Evolutionary conservation across 331 rosid genomes (phyloP), one percentile per base, ranked within the genome.

Genomic region (Spiraea crenata): DNA sequence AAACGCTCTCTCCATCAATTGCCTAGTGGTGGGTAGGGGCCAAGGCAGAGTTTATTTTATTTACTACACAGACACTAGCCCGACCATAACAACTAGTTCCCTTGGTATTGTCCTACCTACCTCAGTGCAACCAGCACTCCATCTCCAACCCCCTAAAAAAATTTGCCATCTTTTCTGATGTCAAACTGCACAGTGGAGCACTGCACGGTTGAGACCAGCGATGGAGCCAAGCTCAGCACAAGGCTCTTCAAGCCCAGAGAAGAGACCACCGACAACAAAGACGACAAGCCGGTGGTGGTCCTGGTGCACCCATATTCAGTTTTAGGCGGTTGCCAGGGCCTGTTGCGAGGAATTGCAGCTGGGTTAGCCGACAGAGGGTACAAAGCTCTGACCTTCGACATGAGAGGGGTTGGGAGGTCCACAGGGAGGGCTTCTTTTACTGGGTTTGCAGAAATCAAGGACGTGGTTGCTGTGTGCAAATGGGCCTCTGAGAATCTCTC

Each of bases 321-420:
- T 41, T 31, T 95, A 34, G 96, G 99, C 14, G 99, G 97, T 11
- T 91, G 83, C 7, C 99, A 91, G 65, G 97, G 88, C 46, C 96
- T 89, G 2, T 85, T 95, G 71, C 81, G 76, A 78, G 97, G 97
- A 16, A 86, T 95, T 1, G 97, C 97, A 2, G 72, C 77, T 78
- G 85, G 84, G 15, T 74, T 89, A 63, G 97, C 96, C 4, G 79
- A 57, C 1, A 71, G 82, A n/a, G 99, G 99, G 31, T 85, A 57
- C 46, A 73, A 46, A 5, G 85, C 96, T 3, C 69, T 87, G 51
- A 91, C 97, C 48, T 91, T 95, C 61, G 99, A 95, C 72, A 87
- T 87, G 93, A 82, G 99, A 65, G 97, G 97, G 44, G 95, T 87
- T 68, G 96, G 96, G 6, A 83, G 71, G 52, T 91, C 96, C n/a